Evolutionary conservation across 225 moss, liverwort and hornwort genomes (phyloP).

Genomic region (Ulota crispa): DNA sequence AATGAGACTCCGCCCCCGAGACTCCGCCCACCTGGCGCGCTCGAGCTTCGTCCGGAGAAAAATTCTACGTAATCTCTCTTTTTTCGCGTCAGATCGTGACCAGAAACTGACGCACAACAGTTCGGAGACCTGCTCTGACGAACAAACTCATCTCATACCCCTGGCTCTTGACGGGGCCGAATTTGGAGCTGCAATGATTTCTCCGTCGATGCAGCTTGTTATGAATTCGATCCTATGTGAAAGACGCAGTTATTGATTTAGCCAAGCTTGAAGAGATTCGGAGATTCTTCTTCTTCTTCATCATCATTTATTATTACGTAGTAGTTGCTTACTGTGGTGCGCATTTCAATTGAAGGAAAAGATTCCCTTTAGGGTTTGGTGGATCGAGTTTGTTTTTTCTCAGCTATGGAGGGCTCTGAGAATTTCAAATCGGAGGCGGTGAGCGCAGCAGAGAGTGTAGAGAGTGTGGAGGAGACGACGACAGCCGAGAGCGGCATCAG

Average conservation of each 20-base stretch:
- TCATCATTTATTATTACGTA: neutral
- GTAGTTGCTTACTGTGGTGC: neutral
- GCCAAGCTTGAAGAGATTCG: neutral
- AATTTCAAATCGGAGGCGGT: constrained; percentile 4
- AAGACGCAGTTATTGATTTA: neutral
- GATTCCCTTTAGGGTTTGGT: constrained; percentile 25
- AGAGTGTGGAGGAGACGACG: neutral
- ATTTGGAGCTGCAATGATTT: neutral
- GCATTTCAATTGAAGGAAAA: neutral
- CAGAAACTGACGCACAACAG: neutral
- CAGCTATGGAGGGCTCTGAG: constrained; percentile 21
- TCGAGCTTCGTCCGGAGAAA: no score
- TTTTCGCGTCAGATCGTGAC: no score
- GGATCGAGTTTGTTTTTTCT: neutral
- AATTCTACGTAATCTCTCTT: no score
- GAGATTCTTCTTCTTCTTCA: neutral
- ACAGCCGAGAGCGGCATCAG: constrained; percentile 12
- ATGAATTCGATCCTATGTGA: neutral
- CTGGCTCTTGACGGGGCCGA: neutral
- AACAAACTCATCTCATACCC: neutral
- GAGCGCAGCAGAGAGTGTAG: neutral
- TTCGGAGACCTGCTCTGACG: neutral
- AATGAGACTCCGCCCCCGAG: no score
- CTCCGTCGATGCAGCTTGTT: neutral
- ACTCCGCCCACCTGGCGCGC: no score